Evolutionary conservation across 2,329 filamentous ascomycete genomes (phyloP), one percentile per base, ranked within the genome.

Genomic region (Pseudopithomyces maydicus): DNA sequence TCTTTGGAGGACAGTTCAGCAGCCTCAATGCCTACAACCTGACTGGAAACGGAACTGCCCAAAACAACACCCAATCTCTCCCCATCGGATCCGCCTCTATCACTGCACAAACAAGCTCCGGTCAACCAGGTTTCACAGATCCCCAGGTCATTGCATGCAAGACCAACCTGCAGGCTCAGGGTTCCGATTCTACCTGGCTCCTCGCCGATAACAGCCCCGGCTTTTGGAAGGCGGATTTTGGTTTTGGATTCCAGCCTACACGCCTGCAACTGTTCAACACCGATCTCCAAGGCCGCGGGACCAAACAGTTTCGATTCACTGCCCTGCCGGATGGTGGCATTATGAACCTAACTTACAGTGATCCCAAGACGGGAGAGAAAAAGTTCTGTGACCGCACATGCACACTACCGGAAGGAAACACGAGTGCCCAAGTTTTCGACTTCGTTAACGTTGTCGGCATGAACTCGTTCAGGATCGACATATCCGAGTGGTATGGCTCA

Each of bases 401-500:
- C 68, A 91, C 93, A n/a, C 83, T 99, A 46, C 92, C 90, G 60
- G 65, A 80, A 58, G 82, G 87, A 69, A 86, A 91, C 68, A 78
- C 82, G 17, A 84, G 82, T 6, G 96, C 86, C 65, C 93, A 97
- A 74, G 95, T 99, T 69, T 99, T 98, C 72, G 84, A 87, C 64
- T 97, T 99, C 67, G 90, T 97, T 65, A 96, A 98, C 74, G 77
- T 95, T 71, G 88, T 99, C 60, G 92, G 91, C 52, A 97, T 98
- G 92, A 88, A 90, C 70, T 84, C 83, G 33, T 95, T 99, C 75
- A 86, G 88, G 59, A 84, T 99, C 52, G 90, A 96, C 68, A 88
- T 99, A 57, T 90, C 89, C 2, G 90, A 86, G 15, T 98, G 89
- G 85, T 97, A 96, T 74, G 95, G 95, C 35, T 78, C 78, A 52